Percentiles rank a stretch among this genome's conserved stretches.
Conservation (phyloP, 164 flowering plant genomes). For the Sedum album region DNA sequence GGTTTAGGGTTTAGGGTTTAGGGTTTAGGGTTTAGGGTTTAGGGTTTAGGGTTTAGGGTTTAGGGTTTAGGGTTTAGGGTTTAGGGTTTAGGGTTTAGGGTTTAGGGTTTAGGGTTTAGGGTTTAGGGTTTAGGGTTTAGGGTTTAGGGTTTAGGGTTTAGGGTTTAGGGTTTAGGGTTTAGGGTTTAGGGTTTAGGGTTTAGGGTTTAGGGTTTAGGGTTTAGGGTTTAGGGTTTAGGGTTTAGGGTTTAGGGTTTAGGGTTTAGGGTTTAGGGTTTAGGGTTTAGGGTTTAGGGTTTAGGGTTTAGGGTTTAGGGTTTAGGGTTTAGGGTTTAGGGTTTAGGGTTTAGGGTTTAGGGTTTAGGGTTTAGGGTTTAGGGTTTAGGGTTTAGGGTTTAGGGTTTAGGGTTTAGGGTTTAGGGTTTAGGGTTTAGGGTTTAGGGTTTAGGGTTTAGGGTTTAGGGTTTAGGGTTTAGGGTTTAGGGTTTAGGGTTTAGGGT, state of each 20-base stretch:
- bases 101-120: conserved; percentile 17
- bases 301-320: conserved; percentile 19
- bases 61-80: conserved; percentile 15
- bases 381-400: not conserved
- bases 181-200: conserved; percentile 19
- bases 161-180: conserved; percentile 20
- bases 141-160: conserved; percentile 20
- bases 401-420: conserved; percentile 4
- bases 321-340: conserved; percentile 17
- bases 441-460: conserved; percentile 9
- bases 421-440: not conserved
- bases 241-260: conserved; percentile 16
- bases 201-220: conserved; percentile 17
- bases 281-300: conserved; percentile 14
- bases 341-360: conserved; percentile 11
- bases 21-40: conserved; percentile 22
- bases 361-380: not conserved
- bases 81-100: conserved; percentile 16
- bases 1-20: conserved; percentile 19
- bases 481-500: conserved; percentile 8
- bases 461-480: conserved; percentile 4
- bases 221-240: conserved; percentile 15
- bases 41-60: conserved; percentile 18
- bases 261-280: conserved; percentile 15
- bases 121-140: conserved; percentile 15